These are phyloP conservation scores for Fusarium circinatum DNA, from an alignment of 2,329 filamentous ascomycete genomes.

Conservation along the genomic window DNA sequence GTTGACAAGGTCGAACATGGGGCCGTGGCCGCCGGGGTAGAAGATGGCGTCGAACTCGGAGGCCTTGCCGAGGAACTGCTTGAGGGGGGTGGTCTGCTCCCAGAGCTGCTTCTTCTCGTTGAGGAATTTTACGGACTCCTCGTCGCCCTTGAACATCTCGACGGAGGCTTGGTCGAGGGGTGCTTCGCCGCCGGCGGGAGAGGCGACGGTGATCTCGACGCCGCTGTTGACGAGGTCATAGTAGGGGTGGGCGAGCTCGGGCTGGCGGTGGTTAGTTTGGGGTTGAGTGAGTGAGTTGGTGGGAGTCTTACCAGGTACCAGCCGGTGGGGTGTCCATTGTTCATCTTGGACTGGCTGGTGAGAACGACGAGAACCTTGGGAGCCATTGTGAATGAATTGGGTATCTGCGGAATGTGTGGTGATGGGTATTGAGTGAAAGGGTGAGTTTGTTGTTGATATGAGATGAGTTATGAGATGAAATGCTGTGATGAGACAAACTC, in stretches of 20 bases:
- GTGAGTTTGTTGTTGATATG: neutral
- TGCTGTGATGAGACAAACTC: neutral
- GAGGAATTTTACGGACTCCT: constrained; percentile 63
- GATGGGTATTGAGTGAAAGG: neutral
- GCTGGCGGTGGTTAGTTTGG: constrained; percentile 47
- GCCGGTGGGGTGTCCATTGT: constrained; percentile 67
- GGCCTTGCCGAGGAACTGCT: constrained; percentile 64
- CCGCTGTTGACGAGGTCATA: constrained; percentile 58
- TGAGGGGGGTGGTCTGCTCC: constrained; percentile 70
- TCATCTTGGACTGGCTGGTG: constrained; percentile 67
- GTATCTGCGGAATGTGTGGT: neutral
- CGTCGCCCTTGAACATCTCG: constrained; percentile 64
- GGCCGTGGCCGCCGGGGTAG: constrained; percentile 67
- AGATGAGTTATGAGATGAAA: neutral
- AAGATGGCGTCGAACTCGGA: constrained; percentile 71
- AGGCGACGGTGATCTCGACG: constrained; percentile 67
- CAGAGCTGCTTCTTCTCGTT: constrained; percentile 67
- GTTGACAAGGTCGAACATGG: constrained; percentile 74
- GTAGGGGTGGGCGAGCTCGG: constrained; percentile 74
- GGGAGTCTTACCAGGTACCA: constrained; percentile 71
- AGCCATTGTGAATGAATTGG: constrained; percentile 52
- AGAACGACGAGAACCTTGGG: constrained; percentile 77
- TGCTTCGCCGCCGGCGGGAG: constrained; percentile 69
- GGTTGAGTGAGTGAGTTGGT: neutral
- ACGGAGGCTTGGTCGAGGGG: constrained; percentile 70